Conservation (phyloP, 345 rosid species). For the Kandelia obovata region DNA sequence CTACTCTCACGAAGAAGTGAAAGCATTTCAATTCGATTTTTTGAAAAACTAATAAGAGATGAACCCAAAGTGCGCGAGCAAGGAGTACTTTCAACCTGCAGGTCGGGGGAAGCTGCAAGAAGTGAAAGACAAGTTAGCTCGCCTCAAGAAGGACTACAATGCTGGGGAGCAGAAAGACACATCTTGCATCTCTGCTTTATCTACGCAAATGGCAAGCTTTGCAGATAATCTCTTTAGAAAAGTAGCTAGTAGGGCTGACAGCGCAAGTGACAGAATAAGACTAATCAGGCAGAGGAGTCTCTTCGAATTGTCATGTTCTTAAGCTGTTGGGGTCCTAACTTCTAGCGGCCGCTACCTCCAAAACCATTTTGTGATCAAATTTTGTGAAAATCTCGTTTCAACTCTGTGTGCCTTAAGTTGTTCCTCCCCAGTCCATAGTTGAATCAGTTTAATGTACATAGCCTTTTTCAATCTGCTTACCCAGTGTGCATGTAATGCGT, state of each 20-base stretch:
- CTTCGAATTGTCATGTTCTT: constrained; percentile 45
- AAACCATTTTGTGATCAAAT: too few relatives aligned
- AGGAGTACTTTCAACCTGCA: constrained; percentile 24
- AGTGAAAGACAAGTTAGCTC: constrained; percentile 11
- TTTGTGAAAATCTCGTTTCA: too few relatives aligned
- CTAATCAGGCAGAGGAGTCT: constrained; percentile 44
- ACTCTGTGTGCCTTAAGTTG: too few relatives aligned
- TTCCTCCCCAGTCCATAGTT: too few relatives aligned
- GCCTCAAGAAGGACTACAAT: neutral
- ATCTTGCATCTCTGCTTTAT: constrained; percentile 12
- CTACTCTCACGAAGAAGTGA: too few relatives aligned
- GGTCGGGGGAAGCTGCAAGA: constrained; percentile 21
- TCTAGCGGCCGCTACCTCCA: constrained; percentile 2
- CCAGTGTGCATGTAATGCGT: too few relatives aligned
- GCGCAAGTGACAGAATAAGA: constrained; percentile 13
- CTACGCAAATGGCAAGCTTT: constrained; percentile 20
- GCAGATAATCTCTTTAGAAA: constrained; percentile 16
- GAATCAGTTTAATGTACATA: too few relatives aligned
- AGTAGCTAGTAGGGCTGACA: constrained; percentile 1
- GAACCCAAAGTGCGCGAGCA: constrained; percentile 23
- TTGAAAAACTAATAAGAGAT: neutral
- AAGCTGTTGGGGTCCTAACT: constrained; percentile 54
- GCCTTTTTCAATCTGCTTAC: too few relatives aligned
- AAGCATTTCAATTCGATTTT: too few relatives aligned
- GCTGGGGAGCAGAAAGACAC: neutral